phyloP scores from a whole-genome alignment of 2,329 filamentous ascomycete species.

The Cytospora chrysosperma region DNA sequence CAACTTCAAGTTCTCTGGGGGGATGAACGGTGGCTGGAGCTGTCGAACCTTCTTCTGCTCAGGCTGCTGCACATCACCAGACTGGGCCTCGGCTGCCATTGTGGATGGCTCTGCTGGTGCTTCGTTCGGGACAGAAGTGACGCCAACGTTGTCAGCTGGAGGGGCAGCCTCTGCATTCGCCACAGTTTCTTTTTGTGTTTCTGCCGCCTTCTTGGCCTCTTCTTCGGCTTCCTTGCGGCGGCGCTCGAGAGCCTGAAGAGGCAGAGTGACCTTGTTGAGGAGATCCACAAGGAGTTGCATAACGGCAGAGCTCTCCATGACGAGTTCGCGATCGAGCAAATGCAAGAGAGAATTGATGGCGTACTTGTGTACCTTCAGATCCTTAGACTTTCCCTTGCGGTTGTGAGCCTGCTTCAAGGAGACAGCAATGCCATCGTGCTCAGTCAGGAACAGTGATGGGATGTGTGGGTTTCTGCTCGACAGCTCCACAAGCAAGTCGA shows the following conservation, averaged over 20 bases:
- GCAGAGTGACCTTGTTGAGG: constrained; percentile 83
- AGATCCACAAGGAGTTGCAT: constrained; percentile 92
- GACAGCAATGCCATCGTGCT: constrained; percentile 76
- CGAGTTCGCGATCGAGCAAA: constrained; percentile 86
- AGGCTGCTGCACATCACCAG: constrained; percentile 38
- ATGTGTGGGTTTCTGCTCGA: constrained; percentile 84
- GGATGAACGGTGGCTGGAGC: constrained; percentile 79
- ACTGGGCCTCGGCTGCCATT: constrained; percentile 23
- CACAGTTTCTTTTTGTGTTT: constrained; percentile 34
- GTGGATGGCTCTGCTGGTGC: constrained; percentile 34
- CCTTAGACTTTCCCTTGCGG: constrained; percentile 86
- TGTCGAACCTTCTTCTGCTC: constrained; percentile 53
- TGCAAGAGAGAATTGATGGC: constrained; percentile 88
- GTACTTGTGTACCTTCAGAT: constrained; percentile 79
- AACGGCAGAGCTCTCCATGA: constrained; percentile 94
- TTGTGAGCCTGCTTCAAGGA: constrained; percentile 74
- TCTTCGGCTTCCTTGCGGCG: constrained; percentile 74
- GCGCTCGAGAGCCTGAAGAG: constrained; percentile 77
- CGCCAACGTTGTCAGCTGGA: constrained; percentile 21
- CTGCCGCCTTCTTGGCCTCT: constrained; percentile 45
- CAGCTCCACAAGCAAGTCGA: constrained; percentile 80
- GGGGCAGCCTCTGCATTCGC: constrained; percentile 24
- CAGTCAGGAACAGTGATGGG: constrained; percentile 87
- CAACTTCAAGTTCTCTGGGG: constrained; percentile 82
- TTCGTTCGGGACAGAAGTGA: neutral